A percentile compares a stretch with the other conserved stretches of the same genome.
phyloP scores from a whole-genome alignment of 768 basidiomycete genomes.

The Phylloporus scabripes region DNA sequence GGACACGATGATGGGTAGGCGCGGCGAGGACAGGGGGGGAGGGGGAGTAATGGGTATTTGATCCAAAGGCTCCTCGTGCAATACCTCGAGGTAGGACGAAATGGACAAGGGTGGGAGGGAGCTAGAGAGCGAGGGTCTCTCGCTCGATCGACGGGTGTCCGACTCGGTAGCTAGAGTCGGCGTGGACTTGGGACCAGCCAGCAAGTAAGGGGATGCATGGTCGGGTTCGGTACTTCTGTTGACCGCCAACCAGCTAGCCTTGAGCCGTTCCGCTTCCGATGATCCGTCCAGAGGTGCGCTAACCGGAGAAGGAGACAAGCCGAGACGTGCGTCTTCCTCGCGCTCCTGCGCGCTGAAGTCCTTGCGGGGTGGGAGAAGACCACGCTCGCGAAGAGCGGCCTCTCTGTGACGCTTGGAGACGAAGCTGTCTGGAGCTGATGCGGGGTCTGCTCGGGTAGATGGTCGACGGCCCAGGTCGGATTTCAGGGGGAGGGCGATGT shows the following conservation, averaged over 20 bases:
- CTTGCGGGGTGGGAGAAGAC: slow-evolving; percentile 45
- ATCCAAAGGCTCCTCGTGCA: slow-evolving; percentile 27
- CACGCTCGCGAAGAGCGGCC: slow-evolving; percentile 56
- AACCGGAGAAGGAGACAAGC: slow-evolving; percentile 32
- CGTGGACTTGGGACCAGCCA: not conserved
- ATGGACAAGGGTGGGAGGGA: slow-evolving; percentile 21
- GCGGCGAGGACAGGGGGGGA: not conserved
- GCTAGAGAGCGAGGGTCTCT: slow-evolving; percentile 24
- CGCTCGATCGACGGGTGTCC: slow-evolving; percentile 5
- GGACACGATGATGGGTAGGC: slow-evolving; percentile 18
- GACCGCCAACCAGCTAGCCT: slow-evolving; percentile 47
- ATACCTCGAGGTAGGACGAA: slow-evolving; percentile 23
- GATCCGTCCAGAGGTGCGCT: slow-evolving; percentile 14
- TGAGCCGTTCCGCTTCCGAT: slow-evolving; percentile 49
- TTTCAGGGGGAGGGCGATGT: slow-evolving; percentile 18
- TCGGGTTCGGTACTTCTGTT: slow-evolving; percentile 32
- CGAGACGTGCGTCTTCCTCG: slow-evolving; percentile 38
- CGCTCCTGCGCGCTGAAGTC: slow-evolving; percentile 36
- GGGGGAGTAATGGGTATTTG: slow-evolving; percentile 14
- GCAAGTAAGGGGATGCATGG: slow-evolving; percentile 1
- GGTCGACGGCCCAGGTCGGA: slow-evolving; percentile 13
- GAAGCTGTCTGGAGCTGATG: slow-evolving; percentile 15
- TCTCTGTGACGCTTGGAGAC: slow-evolving; percentile 30
- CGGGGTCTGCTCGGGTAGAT: slow-evolving; percentile 9
- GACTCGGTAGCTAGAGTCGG: not conserved